Conservation (phyloP, 78 protist genomes). For the Dictyostelium firmibasis region DNA sequence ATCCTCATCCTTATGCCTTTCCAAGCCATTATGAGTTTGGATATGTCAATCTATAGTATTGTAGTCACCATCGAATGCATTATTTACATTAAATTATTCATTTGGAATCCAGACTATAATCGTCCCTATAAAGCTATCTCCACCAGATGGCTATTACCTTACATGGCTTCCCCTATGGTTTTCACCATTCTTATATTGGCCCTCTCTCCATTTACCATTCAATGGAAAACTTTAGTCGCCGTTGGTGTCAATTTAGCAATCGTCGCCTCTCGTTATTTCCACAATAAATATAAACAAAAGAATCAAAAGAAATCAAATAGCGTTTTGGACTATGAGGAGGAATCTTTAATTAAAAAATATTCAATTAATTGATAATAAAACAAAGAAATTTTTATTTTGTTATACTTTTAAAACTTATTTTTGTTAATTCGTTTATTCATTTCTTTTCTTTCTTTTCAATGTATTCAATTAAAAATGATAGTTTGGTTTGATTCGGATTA, state of each 20-base stretch:
- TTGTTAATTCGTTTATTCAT: no score
- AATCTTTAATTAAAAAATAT: constrained; percentile 28
- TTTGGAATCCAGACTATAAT: constrained; percentile 20
- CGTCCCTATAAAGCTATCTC: constrained; percentile 45
- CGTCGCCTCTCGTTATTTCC: not conserved
- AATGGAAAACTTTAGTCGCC: constrained; percentile 16
- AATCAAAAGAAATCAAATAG: not conserved
- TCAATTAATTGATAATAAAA: not conserved
- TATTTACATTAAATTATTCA: constrained; percentile 16
- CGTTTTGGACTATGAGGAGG: not conserved
- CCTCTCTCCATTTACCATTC: not conserved
- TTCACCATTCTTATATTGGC: not conserved
- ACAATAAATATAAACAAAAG: not conserved
- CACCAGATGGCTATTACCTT: not conserved
- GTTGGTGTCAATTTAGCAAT: not conserved
- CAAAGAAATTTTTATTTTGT: no score
- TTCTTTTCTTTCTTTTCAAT: not conserved
- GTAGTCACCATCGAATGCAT: constrained; percentile 21
- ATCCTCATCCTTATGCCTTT: constrained; percentile 25
- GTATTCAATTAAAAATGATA: constrained; percentile 42
- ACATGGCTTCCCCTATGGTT: not conserved
- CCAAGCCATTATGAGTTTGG: constrained; percentile 31
- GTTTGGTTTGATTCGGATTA: constrained; percentile 14
- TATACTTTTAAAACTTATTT: not conserved
- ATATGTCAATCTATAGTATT: constrained; percentile 58